Evolutionary conservation across 2,329 filamentous ascomycete genomes (phyloP).

Genomic region (Elsinoe australis): DNA sequence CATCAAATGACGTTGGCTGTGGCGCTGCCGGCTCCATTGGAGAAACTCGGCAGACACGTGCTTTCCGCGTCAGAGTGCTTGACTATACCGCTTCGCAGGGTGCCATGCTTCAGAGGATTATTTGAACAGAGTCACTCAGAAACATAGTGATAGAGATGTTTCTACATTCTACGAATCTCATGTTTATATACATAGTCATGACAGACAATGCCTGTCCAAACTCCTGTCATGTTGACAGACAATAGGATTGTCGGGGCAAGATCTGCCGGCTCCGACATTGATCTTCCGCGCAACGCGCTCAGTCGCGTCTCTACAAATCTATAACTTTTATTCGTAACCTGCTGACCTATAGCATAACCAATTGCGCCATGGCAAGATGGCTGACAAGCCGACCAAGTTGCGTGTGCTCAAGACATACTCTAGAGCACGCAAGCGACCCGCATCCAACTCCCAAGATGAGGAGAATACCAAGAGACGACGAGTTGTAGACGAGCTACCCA

Average conservation of each 20-base stretch:
- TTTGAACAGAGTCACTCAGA: too few relatives aligned
- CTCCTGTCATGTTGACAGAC: too few relatives aligned
- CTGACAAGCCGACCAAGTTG: slow-evolving; percentile 1
- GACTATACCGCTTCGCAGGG: too few relatives aligned
- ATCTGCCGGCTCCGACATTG: not conserved
- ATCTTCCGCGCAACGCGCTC: slow-evolving; percentile 2
- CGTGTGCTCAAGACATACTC: slow-evolving; percentile 15
- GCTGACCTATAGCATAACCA: too few relatives aligned
- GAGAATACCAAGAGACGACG: slow-evolving; percentile 18
- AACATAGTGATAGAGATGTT: too few relatives aligned
- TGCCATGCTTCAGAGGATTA: too few relatives aligned
- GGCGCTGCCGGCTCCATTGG: slow-evolving; percentile 6
- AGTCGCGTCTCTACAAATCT: slow-evolving; percentile 11
- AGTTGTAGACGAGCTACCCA: slow-evolving; percentile 8
- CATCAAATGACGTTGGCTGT: slow-evolving; percentile 14
- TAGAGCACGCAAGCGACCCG: slow-evolving; percentile 8
- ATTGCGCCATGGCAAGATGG: not conserved
- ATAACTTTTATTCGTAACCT: too few relatives aligned
- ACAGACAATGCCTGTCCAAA: too few relatives aligned
- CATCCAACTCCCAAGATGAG: not conserved
- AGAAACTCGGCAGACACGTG: slow-evolving; percentile 7
- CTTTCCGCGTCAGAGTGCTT: not conserved
- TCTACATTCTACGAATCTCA: too few relatives aligned
- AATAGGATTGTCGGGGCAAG: too few relatives aligned
- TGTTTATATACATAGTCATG: too few relatives aligned